Percentiles rank a stretch among this genome's conserved stretches.
phyloP scores from a whole-genome alignment of 164 flowering plant genomes.

The Liquidambar formosana region DNA sequence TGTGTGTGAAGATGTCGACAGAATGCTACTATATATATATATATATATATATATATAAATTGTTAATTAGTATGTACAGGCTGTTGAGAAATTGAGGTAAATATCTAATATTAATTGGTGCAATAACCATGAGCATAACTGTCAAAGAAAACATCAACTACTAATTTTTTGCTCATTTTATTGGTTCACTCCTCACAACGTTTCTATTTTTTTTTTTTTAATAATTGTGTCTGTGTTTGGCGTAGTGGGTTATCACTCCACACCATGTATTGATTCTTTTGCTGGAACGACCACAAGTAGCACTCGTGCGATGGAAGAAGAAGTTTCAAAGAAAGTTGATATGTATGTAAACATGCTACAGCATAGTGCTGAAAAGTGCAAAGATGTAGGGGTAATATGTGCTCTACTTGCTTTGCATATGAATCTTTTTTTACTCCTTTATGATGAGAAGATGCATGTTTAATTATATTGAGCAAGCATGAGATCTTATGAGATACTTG shows the following conservation, averaged over 20 bases:
- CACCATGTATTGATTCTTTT: slow-evolving; percentile 29
- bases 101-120: too few species aligned
- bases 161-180: neutral
- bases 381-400: slow-evolving; percentile 43
- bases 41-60: too few species aligned
- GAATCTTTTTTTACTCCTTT: neutral
- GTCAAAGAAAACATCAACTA: neutral
- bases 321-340: slow-evolving; percentile 41
- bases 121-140: too few species aligned
- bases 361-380: slow-evolving; percentile 32
- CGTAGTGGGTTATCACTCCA: slow-evolving; percentile 53
- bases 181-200: too few species aligned
- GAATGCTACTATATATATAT: too few species aligned
- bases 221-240: too few species aligned
- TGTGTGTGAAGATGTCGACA: too few species aligned
- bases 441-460: neutral
- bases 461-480: neutral
- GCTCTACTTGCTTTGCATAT: neutral
- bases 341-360: slow-evolving; percentile 33
- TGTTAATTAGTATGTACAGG: too few species aligned
- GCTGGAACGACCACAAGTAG: slow-evolving; percentile 37
- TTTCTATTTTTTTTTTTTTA: neutral
- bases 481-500: neutral
- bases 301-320: slow-evolving; percentile 45
- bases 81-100: too few species aligned